Conservation (phyloP, 257 asterid genomes). For the Thymus quinquecostatus region DNA sequence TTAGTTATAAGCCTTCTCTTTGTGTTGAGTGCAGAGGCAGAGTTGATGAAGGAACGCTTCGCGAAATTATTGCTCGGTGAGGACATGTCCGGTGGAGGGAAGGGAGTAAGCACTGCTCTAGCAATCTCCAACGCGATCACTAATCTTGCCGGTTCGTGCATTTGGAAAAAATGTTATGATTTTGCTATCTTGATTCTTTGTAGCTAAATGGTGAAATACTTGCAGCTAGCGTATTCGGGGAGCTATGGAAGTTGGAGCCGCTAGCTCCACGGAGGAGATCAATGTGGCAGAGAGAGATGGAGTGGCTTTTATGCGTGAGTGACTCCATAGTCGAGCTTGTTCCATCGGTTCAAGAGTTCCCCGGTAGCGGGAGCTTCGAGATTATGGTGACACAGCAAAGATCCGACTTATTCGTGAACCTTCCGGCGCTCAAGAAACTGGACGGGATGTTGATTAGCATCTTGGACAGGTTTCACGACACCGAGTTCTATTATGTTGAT, state of each 20-base stretch:
- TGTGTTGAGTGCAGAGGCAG: slow-evolving; percentile 53
- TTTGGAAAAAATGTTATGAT: background rate
- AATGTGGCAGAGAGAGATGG: slow-evolving; percentile 87
- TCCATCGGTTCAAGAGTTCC: slow-evolving; percentile 79
- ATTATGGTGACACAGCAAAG: slow-evolving; percentile 86
- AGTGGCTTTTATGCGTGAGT: slow-evolving; percentile 90
- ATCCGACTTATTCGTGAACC: slow-evolving; percentile 71
- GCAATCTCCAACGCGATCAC: slow-evolving; percentile 95
- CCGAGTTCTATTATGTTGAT: slow-evolving; percentile 78
- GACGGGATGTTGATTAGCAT: slow-evolving; percentile 74
- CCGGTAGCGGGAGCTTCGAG: slow-evolving; percentile 76
- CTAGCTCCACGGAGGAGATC: slow-evolving; percentile 56
- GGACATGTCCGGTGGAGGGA: slow-evolving; percentile 98
- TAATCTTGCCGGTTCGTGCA: slow-evolving; percentile 75
- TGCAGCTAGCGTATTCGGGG: slow-evolving; percentile 83
- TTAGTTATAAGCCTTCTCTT: slow-evolving; percentile 11
- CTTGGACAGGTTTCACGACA: slow-evolving; percentile 70
- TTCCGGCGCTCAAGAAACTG: slow-evolving; percentile 86
- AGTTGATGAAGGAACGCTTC: slow-evolving; percentile 80
- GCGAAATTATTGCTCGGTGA: slow-evolving; percentile 87
- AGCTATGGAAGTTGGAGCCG: slow-evolving; percentile 91
- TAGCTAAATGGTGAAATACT: background rate
- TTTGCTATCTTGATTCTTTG: slow-evolving; percentile 1
- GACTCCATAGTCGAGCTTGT: slow-evolving; percentile 88
- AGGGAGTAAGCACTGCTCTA: slow-evolving; percentile 84